Percentiles rank a stretch among this genome's conserved stretches.
Conservation (phyloP, 345 rosid species). For the Linum trigynum region DNA sequence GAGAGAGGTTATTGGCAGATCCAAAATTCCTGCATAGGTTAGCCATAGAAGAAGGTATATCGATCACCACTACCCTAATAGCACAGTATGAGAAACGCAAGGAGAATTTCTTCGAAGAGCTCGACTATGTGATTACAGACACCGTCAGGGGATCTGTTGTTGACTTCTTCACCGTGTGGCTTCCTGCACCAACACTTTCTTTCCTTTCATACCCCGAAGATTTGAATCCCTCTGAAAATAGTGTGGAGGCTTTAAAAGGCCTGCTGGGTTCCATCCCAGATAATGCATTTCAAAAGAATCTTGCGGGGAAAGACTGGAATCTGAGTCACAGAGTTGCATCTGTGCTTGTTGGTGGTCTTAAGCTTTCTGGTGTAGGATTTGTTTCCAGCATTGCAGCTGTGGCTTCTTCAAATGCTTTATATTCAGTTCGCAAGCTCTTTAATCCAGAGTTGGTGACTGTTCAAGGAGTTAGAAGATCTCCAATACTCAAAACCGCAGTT, state of each 20-base stretch:
- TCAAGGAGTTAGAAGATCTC: slow-evolving; percentile 60
- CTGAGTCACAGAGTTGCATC: slow-evolving; percentile 70
- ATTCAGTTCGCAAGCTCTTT: slow-evolving; percentile 38
- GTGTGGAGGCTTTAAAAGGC: slow-evolving; percentile 45
- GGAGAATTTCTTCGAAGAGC: slow-evolving; percentile 80
- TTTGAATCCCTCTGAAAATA: slow-evolving; percentile 33
- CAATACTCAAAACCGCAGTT: slow-evolving; percentile 68
- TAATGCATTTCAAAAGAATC: slow-evolving; percentile 86
- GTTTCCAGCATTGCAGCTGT: slow-evolving; percentile 81
- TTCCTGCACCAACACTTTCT: slow-evolving; percentile 87
- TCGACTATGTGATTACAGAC: slow-evolving; percentile 87
- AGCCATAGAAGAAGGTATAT: slow-evolving; percentile 90
- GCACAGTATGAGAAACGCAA: slow-evolving; percentile 89
- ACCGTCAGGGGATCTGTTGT: slow-evolving; percentile 69
- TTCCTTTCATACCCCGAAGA: slow-evolving; percentile 66
- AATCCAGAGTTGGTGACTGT: slow-evolving; percentile 41
- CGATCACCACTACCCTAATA: slow-evolving; percentile 75
- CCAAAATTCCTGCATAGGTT: slow-evolving; percentile 81
- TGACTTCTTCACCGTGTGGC: slow-evolving; percentile 90
- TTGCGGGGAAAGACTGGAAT: slow-evolving; percentile 76
- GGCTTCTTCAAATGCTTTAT: slow-evolving; percentile 62
- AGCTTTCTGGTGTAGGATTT: slow-evolving; percentile 77
- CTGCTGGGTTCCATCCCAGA: slow-evolving; percentile 87
- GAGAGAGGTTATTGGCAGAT: slow-evolving; percentile 88
- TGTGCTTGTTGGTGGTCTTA: slow-evolving; percentile 72